Conservation (phyloP, 179 eudicot genomes). For the Sideroxylon spinosum region DNA sequence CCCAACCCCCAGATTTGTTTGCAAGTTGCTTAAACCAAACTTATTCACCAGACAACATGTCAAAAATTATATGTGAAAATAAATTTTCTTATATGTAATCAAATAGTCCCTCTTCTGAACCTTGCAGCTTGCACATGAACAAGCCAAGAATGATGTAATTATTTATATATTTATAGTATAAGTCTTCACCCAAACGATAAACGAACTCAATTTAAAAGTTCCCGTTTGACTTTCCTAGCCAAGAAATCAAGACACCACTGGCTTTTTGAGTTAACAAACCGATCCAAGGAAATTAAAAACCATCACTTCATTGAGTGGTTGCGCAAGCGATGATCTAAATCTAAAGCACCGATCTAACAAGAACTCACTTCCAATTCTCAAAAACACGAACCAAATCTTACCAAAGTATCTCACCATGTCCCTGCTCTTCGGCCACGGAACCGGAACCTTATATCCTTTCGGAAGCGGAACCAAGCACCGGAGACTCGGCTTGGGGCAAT, state of each 20-base stretch:
- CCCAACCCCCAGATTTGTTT: not conserved
- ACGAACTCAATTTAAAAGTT: conserved; percentile 5
- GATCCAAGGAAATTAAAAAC: not conserved
- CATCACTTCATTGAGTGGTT: too few species aligned
- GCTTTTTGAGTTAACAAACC: not conserved
- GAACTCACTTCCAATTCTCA: not conserved
- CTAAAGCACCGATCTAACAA: too few species aligned
- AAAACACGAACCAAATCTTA: conserved; percentile 37
- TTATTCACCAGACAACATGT: not conserved
- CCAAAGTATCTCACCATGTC: conserved; percentile 93
- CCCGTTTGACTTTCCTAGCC: not conserved
- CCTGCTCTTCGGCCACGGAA: conserved; percentile 91
- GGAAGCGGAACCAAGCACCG: conserved; percentile 69
- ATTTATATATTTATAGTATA: not conserved
- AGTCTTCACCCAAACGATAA: not conserved
- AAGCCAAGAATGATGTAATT: not conserved
- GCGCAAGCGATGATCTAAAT: too few species aligned
- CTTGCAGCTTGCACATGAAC: not conserved
- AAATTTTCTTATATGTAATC: not conserved
- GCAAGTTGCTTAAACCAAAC: conserved; percentile 2
- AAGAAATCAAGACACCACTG: not conserved
- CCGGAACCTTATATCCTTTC: conserved; percentile 61
- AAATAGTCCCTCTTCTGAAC: too few species aligned
- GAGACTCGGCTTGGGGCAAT: conserved; percentile 53
- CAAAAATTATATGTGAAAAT: not conserved